Conservation (phyloP, 192 early-diverging fungal species). For the Phlyctochytrium bullatum region DNA sequence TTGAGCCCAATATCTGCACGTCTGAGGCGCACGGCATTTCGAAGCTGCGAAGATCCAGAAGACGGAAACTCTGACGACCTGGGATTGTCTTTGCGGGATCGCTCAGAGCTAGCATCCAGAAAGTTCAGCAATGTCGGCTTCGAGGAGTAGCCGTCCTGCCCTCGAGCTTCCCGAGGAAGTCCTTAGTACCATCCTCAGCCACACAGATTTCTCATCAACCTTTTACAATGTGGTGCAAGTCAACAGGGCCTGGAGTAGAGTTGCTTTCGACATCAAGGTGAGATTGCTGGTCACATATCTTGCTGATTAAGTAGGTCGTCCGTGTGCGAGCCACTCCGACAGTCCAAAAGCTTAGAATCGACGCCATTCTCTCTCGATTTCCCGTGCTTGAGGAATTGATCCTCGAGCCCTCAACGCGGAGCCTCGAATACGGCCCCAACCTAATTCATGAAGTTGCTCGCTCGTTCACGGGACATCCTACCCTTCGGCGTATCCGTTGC, state of each 20-base stretch:
- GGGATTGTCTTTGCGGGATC: too few relatives aligned
- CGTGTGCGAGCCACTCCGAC: background rate
- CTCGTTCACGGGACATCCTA: background rate
- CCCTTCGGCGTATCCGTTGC: background rate
- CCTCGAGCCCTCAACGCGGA: background rate
- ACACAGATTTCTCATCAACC: background rate
- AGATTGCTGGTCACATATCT: too few relatives aligned
- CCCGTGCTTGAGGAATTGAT: background rate
- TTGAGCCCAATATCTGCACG: too few relatives aligned
- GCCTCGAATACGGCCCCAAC: background rate
- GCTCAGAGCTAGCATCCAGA: too few relatives aligned
- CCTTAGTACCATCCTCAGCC: background rate
- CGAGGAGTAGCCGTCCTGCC: too few relatives aligned
- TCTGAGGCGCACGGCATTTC: too few relatives aligned
- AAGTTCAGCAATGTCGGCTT: too few relatives aligned
- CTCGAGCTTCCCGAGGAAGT: background rate
- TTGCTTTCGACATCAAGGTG: background rate
- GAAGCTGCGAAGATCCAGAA: too few relatives aligned
- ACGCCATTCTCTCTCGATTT: background rate
- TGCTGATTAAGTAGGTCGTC: too few relatives aligned
- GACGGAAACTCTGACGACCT: too few relatives aligned
- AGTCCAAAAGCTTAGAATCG: background rate
- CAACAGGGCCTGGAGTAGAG: background rate
- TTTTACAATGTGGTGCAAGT: background rate
- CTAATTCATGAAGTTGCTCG: background rate